Evolutionary conservation across 2,329 filamentous ascomycete genomes (phyloP).

Genomic region (Metarhizium robertsii): DNA sequence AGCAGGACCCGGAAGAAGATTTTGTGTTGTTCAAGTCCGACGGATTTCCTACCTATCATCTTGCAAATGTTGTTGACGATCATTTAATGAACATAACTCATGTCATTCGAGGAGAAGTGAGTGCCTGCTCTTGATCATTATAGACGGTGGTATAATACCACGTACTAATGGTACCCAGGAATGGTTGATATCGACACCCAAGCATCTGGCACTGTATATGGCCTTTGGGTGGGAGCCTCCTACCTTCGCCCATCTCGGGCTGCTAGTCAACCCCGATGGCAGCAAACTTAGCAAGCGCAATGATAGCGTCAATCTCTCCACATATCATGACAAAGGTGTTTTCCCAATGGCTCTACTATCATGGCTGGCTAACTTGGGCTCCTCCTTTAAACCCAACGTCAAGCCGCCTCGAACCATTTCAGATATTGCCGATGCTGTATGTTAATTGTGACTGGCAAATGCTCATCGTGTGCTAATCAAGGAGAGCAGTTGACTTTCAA

Average conservation of each 20-base stretch:
- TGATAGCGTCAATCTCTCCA: constrained; percentile 36
- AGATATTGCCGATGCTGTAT: constrained; percentile 60
- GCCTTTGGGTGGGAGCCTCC: constrained; percentile 68
- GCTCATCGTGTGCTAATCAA: constrained; percentile 14
- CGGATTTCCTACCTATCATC: constrained; percentile 89
- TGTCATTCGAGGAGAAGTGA: constrained; percentile 76
- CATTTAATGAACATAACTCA: constrained; percentile 93
- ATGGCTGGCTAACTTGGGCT: constrained; percentile 66
- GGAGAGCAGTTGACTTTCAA: constrained; percentile 62
- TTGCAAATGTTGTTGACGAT: constrained; percentile 95
- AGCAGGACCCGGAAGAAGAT: constrained; percentile 56
- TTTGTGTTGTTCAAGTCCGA: constrained; percentile 88
- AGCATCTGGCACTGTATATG: constrained; percentile 59
- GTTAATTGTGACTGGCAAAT: constrained; percentile 13
- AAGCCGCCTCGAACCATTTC: constrained; percentile 40
- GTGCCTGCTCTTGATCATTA: constrained; percentile 14
- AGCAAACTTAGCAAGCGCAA: constrained; percentile 85
- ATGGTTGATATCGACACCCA: constrained; percentile 92
- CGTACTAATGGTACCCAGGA: constrained; percentile 43
- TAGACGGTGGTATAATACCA: neutral
- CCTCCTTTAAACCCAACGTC: constrained; percentile 19
- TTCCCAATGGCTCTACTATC: constrained; percentile 53
- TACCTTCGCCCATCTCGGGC: constrained; percentile 69
- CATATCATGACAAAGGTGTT: constrained; percentile 36
- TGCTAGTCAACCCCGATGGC: constrained; percentile 58